phyloP scores from a whole-genome alignment of 2,329 filamentous ascomycete genomes.

The Fusarium sp. region DNA sequence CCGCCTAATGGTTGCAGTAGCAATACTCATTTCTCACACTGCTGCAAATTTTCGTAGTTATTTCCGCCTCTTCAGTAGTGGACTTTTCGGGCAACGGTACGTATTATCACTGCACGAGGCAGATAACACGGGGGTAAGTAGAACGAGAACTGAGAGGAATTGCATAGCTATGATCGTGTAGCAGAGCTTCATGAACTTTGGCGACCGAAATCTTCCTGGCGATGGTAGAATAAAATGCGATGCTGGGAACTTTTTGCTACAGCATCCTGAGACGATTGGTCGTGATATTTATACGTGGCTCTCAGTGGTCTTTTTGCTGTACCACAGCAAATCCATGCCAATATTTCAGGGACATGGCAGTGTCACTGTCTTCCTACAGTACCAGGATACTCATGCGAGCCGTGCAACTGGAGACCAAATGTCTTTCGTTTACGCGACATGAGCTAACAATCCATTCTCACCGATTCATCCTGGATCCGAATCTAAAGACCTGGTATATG shows the following conservation, averaged over 20 bases:
- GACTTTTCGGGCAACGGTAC: not conserved
- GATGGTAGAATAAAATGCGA: not conserved
- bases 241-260: too few species aligned
- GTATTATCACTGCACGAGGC: not conserved
- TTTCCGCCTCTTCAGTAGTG: accelerated
- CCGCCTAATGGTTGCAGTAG: not conserved
- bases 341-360: not conserved
- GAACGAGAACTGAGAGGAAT: not conserved
- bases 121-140: not conserved
- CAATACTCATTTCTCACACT: not conserved
- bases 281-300: not conserved
- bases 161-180: not conserved
- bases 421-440: not conserved
- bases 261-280: too few species aligned
- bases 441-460: not conserved
- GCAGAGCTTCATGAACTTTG: not conserved
- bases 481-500: not conserved
- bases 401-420: too few species aligned
- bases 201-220: accelerated
- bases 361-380: not conserved
- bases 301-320: not conserved
- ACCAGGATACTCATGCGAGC: not conserved
- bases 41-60: not conserved
- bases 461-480: not conserved
- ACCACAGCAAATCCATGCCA: accelerated